Percentiles rank a stretch among this genome's conserved stretches.
phyloP scores from a whole-genome alignment of 768 basidiomycete species.

The Mycena galopus region DNA sequence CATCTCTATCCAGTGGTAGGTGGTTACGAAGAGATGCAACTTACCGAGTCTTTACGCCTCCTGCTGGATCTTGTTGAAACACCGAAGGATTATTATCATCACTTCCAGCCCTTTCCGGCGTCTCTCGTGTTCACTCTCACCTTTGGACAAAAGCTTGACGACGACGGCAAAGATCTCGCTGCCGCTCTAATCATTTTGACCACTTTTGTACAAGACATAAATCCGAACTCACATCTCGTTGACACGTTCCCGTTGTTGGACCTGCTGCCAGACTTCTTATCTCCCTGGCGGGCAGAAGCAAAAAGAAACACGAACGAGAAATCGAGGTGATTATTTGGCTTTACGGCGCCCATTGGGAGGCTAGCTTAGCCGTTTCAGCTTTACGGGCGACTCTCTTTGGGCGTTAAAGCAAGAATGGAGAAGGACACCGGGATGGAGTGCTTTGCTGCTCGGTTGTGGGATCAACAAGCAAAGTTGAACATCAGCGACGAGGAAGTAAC shows the following conservation, averaged over 20 bases:
- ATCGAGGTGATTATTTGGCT: neutral
- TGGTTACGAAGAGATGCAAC: neutral
- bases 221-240: neutral
- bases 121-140: neutral
- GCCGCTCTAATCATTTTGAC: neutral
- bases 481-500: neutral
- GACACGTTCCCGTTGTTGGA: neutral
- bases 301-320: neutral
- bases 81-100: neutral
- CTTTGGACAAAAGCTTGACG: neutral
- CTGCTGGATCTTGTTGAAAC: neutral
- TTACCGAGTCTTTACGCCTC: neutral
- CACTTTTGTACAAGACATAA: neutral
- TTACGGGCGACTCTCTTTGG: neutral
- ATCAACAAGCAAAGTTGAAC: neutral
- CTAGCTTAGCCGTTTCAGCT: neutral
- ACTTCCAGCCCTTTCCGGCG: neutral
- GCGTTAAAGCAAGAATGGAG: neutral
- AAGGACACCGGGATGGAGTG: neutral
- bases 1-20: neutral
- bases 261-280: neutral
- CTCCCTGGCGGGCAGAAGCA: neutral
- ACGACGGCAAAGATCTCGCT: neutral
- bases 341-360: neutral
- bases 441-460: slow-evolving; percentile 11